These are phyloP conservation scores for Phalaenopsis equestris DNA, from an alignment of 106 monocot genomes.

Conservation along the genomic window DNA sequence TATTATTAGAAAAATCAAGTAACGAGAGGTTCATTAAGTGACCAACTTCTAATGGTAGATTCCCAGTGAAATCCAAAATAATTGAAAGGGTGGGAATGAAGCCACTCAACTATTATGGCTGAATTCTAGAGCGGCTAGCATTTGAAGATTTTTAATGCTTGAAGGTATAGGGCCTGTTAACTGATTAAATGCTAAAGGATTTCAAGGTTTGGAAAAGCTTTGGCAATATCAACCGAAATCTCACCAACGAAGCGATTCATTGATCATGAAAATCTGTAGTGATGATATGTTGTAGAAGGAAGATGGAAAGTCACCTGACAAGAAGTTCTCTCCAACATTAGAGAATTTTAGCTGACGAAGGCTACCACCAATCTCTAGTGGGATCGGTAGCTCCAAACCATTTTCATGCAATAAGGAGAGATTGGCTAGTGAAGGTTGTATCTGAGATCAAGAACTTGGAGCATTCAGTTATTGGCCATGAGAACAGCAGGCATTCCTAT, in stretches of 20 bases:
- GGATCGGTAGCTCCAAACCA: constrained; percentile 9
- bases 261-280: constrained; percentile 4
- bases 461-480: neutral
- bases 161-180: no score
- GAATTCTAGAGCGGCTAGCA: neutral
- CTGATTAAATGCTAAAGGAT: neutral
- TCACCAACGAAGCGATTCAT: constrained; percentile 15
- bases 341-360: neutral
- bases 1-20: no score
- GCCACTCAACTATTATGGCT: neutral
- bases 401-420: constrained; percentile 10
- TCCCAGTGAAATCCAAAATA: constrained; percentile 8
- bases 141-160: no score
- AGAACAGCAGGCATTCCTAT: neutral
- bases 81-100: neutral
- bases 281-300: constrained; percentile 9
- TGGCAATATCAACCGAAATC: constrained; percentile 11
- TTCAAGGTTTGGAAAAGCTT: neutral
- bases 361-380: neutral
- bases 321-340: neutral
- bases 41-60: constrained; percentile 3
- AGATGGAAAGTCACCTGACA: constrained; percentile 21
- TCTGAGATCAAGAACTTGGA: neutral
- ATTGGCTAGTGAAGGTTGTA: constrained; percentile 11
- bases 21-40: neutral